Evolutionary conservation across 805 yeast genomes (phyloP).

Genomic region (Hanseniaspora lindneri): DNA sequence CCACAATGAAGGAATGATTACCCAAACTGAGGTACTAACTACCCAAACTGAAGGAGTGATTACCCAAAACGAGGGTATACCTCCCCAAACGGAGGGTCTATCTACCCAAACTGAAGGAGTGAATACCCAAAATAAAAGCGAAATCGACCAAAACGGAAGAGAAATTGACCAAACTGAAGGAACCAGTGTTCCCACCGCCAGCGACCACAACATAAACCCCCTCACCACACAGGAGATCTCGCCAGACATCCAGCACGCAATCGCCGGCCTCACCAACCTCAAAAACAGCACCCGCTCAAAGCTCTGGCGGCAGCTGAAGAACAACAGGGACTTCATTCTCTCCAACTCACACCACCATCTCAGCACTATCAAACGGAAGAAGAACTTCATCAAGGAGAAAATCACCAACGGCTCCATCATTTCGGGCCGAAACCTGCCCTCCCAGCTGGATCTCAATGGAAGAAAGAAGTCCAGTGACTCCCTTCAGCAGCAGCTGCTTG

Average conservation of each 20-base stretch:
- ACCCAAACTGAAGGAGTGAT: too few relatives aligned
- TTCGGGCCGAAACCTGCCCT: constrained; percentile 7
- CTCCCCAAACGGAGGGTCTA: too few relatives aligned
- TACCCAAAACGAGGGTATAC: too few relatives aligned
- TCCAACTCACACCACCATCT: constrained; percentile 14
- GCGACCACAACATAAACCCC: not conserved
- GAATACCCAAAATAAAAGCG: too few relatives aligned
- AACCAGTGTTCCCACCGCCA: not conserved
- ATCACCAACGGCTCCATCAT: constrained; percentile 14
- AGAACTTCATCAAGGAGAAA: constrained; percentile 12
- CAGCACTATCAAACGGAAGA: constrained; percentile 13
- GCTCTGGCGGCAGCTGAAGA: constrained; percentile 8
- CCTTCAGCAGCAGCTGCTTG: constrained; percentile 3
- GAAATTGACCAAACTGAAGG: too few relatives aligned
- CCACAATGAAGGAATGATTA: too few relatives aligned
- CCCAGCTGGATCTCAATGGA: constrained; percentile 10
- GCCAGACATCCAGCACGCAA: constrained; percentile 11
- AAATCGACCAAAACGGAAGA: too few relatives aligned
- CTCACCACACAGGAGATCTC: constrained; percentile 12
- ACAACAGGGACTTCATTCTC: constrained; percentile 11
- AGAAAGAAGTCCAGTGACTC: not conserved
- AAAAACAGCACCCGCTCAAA: constrained; percentile 8
- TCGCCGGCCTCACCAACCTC: constrained; percentile 5
- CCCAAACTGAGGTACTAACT: too few relatives aligned
- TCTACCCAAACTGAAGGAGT: too few relatives aligned